Base-by-base conservation (phyloP, 768 basidiomycete species). In the Clitopilus hobsonii region DNA sequence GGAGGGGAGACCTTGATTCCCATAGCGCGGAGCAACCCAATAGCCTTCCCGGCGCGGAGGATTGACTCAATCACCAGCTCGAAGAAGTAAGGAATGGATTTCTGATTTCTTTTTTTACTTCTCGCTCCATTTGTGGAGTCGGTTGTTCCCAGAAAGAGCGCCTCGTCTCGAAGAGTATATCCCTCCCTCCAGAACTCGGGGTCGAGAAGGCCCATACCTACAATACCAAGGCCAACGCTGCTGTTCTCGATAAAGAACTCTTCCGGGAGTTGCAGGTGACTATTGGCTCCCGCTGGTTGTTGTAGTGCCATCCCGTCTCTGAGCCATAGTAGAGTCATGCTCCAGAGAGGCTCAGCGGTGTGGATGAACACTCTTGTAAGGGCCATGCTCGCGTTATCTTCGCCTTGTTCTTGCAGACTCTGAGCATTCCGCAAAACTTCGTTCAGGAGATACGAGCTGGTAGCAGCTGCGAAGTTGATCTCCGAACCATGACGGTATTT, bases 211-310 rank as follows among this genome's bases (percentile, higher is more conserved):
- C 79, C 78, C 41, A 78, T 63, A 2, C 74, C 76, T 64, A 75
- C 69, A 64, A 76, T 74, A 36, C 78, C 78, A 50, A 75, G 55
- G 0, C 75, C 76, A 41, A 89, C 71, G 18, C 83, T 85, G 61
- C 80, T 89, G 57, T 81, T 80, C 62, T 88, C 86, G 47, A 94
- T 82, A 67, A 93, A 92, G 69, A 91, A 91, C 62, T 94, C 91
- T 10, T 86, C 85, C 18, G 86, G 84, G 1, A 86, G 71, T 38
- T 73, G 74, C 49, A 69, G 72, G 13, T 67, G 65, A 16, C 60
- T 62, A 26, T 60, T 51, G 5, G 66, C 65, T 18, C 61, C 62
- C 55, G 70, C 54, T 45, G 72, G 67, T 55, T 74, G 59, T 7
- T 73, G 70, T 8, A 78, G 63, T 3, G 83, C 83, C 84, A 88